A percentile compares a stretch with the other conserved stretches of the same genome.
phyloP scores from a whole-genome alignment of 1,139 yeast species.

The Meyerozyma smithsonii region DNA sequence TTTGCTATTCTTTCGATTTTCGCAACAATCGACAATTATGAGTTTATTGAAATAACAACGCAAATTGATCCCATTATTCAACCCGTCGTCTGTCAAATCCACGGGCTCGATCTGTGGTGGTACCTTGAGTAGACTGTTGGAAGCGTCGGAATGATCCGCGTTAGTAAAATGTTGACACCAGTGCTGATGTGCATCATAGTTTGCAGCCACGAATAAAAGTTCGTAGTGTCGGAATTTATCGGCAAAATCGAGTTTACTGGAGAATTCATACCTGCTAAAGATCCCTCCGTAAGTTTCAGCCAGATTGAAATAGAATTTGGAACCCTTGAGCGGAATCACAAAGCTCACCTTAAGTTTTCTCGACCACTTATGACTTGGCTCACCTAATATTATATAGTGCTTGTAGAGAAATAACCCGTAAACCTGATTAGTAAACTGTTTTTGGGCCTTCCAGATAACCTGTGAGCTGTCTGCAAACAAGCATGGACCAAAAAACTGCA shows the following conservation, averaged over 20 bases:
- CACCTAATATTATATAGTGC: constrained; percentile 38
- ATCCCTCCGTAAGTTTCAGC: constrained; percentile 35
- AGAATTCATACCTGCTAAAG: constrained; percentile 22
- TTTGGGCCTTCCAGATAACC: constrained; percentile 32
- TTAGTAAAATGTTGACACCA: constrained; percentile 38
- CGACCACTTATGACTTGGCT: constrained; percentile 13
- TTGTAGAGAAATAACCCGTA: constrained; percentile 46
- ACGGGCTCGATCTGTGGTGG: background rate
- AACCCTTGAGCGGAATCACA: constrained; percentile 43
- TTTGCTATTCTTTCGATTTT: background rate
- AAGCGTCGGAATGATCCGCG: background rate
- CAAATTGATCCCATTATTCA: background rate
- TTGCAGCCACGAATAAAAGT: constrained; percentile 33
- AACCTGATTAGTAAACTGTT: constrained; percentile 13
- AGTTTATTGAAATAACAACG: background rate
- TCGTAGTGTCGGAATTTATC: constrained; percentile 38
- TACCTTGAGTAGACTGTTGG: background rate
- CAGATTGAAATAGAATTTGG: constrained; percentile 19
- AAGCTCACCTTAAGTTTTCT: constrained; percentile 31
- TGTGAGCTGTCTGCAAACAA: constrained; percentile 36
- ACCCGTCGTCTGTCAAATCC: background rate
- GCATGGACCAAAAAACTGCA: constrained; percentile 37
- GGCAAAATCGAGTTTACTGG: constrained; percentile 46
- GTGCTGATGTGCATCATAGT: constrained; percentile 26
- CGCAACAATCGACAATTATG: background rate